Conservation (phyloP, 2,329 filamentous ascomycete genomes). For the Cercospora beticola region DNA sequence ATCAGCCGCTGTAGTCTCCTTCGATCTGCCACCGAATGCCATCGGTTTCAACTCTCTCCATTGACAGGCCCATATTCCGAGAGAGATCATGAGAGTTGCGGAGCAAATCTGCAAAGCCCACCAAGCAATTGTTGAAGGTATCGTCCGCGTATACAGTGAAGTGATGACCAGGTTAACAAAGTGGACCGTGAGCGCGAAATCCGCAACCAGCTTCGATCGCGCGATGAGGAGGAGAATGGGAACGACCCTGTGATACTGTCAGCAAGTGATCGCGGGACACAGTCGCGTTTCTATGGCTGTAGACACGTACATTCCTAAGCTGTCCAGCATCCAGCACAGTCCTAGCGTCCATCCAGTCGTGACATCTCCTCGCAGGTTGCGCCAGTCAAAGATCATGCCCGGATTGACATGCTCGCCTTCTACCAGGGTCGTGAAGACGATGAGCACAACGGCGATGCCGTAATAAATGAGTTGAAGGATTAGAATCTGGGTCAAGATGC, state of each 20-base stretch:
- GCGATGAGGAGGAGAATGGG: constrained; percentile 80
- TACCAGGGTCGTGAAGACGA: constrained; percentile 67
- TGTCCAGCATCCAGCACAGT: constrained; percentile 66
- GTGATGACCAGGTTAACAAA: constrained; percentile 76
- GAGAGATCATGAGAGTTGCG: constrained; percentile 61
- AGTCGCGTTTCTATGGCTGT: not conserved
- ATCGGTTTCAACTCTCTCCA: constrained; percentile 89
- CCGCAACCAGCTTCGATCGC: constrained; percentile 89
- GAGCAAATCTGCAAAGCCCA: constrained; percentile 69
- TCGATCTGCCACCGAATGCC: constrained; percentile 67
- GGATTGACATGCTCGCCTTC: constrained; percentile 60
- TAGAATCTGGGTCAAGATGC: constrained; percentile 66
- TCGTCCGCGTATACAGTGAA: constrained; percentile 70
- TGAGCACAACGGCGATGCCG: constrained; percentile 59
- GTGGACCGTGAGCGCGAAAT: constrained; percentile 89
- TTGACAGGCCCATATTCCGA: constrained; percentile 88
- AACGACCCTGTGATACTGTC: constrained; percentile 61
- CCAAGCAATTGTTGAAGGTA: constrained; percentile 82
- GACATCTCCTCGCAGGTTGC: constrained; percentile 63
- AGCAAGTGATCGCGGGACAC: not conserved
- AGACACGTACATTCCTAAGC: constrained; percentile 60
- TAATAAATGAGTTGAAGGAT: constrained; percentile 67
- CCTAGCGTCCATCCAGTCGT: constrained; percentile 69
- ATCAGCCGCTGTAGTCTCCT: constrained; percentile 24
- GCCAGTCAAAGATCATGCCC: constrained; percentile 64